These are phyloP conservation scores for Neonothopanus nambi DNA, from an alignment of 1,284 basidiomycete species.

Conservation along the genomic window DNA sequence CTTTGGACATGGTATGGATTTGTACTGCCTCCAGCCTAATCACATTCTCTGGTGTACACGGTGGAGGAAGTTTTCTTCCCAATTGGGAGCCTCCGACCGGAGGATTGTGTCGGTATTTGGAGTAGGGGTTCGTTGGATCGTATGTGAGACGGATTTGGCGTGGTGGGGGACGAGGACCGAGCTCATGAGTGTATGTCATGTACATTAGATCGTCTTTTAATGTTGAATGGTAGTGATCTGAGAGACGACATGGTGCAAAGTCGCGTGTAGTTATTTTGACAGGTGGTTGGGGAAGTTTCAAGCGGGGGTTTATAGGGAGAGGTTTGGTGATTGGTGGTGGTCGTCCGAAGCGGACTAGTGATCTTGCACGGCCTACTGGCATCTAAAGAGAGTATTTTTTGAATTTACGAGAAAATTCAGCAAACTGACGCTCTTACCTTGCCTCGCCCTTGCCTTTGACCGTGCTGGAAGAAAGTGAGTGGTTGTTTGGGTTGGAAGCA, in stretches of 20 bases:
- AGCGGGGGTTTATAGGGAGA: slow-evolving; percentile 47
- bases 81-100: slow-evolving; percentile 73
- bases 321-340: slow-evolving; percentile 46
- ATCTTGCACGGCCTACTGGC: slow-evolving; percentile 19
- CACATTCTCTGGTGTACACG: slow-evolving; percentile 65
- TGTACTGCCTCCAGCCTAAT: slow-evolving; percentile 83
- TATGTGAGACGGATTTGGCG: slow-evolving; percentile 67
- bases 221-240: slow-evolving; percentile 84
- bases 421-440: no score
- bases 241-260: slow-evolving; percentile 76
- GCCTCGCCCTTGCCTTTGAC: no score
- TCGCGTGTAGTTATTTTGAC: slow-evolving; percentile 63
- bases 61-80: slow-evolving; percentile 64
- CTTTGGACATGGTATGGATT: slow-evolving; percentile 83
- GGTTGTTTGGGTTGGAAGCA: no score
- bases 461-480: no score
- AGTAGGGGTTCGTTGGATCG: slow-evolving; percentile 81
- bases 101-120: slow-evolving; percentile 70
- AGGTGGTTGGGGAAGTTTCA: slow-evolving; percentile 66
- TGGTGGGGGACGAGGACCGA: slow-evolving; percentile 48
- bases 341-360: slow-evolving; percentile 44
- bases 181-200: slow-evolving; percentile 88
- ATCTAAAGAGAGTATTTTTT: not conserved
- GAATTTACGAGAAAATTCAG: no score
- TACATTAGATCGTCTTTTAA: slow-evolving; percentile 91